phyloP scores from a whole-genome alignment of 805 yeast genomes.

The Starmerella kuoi region DNA sequence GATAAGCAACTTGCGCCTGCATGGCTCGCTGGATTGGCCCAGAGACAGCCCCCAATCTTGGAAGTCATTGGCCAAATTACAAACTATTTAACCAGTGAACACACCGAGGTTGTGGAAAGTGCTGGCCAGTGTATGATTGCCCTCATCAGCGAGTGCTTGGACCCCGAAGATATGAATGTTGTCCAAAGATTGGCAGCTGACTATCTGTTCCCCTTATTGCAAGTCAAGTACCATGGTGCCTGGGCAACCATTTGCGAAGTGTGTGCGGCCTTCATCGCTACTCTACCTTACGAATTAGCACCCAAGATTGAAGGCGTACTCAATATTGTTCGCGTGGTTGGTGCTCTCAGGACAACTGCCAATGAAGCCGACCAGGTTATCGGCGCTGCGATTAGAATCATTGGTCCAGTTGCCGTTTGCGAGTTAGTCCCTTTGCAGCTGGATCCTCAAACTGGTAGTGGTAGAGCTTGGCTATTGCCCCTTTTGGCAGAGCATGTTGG shows the following conservation, averaged over 20 bases:
- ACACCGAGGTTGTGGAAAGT: conserved; percentile 51
- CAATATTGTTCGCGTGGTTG: conserved; percentile 54
- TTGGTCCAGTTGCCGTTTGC: conserved; percentile 75
- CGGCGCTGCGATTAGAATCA: conserved; percentile 59
- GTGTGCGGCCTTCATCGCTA: conserved; percentile 44
- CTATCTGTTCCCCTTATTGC: conserved; percentile 45
- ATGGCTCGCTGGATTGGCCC: conserved; percentile 91
- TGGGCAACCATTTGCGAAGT: conserved; percentile 64
- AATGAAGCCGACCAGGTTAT: conserved; percentile 70
- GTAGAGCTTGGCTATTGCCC: conserved; percentile 94
- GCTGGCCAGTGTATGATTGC: conserved; percentile 84
- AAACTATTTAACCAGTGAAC: conserved; percentile 46
- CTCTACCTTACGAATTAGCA: conserved; percentile 50
- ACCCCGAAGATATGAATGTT: conserved; percentile 27
- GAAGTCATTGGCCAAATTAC: conserved; percentile 44
- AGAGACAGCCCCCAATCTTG: conserved; percentile 46
- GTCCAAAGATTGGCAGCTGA: conserved; percentile 38
- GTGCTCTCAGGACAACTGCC: conserved; percentile 50
- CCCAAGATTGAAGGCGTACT: conserved; percentile 40
- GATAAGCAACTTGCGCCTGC: conserved; percentile 83
- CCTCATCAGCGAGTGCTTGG: conserved; percentile 50
- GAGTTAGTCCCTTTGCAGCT: conserved; percentile 67
- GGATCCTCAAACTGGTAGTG: conserved; percentile 45
- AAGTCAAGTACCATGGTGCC: conserved; percentile 64
- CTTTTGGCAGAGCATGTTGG: conserved; percentile 74